Base-by-base conservation (phyloP, 2,329 filamentous ascomycete species). In the Tolypocladium nubicola region DNA sequence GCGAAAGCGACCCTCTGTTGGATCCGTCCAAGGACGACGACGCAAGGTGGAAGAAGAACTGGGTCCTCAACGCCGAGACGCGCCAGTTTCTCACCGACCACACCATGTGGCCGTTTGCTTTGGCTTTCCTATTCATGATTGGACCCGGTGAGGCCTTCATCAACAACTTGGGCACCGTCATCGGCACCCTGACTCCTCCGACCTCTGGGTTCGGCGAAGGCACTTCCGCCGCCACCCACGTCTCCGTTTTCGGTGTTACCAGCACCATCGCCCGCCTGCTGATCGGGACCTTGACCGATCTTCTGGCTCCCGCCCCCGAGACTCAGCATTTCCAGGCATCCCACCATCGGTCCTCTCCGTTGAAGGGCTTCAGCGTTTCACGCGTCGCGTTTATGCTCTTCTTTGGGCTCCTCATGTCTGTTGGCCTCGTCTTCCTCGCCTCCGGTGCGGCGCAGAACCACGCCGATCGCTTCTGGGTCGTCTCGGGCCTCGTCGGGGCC, bases 91-190 rank as follows among this genome's bases (percentile, higher is more conserved):
- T 99, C 11, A 80, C 83, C 30, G 94, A 99, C 64, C 85, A 82
- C 59, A 97, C 91, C 14, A 97, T 97, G 93, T 99, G 93, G 93
- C 89, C 86, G 68, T 87, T 99, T 63, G 90, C 93, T 0, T 76
- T 86, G 1, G 92, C 91, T 23, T 97, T 99, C 73, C 90, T 97
- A 71, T 81, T 97, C 61, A 89, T 96, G 64, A 89, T 92, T 56
- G 94, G 94, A 0, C 93, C 94, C 0, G 93, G 92, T n/a, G 94
- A 99, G 73, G 89, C 93, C 13, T 99, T 97, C 70, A 91, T 97
- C 74, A 99, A 97, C 75, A 99, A 97, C 66, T 77, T 99, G 11
- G 94, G 94, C 40, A 97, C 92, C 30, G 87, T 99, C 60, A 92
- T 97, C 64, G 87, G 89, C 63, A 96, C 93, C 0, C 78, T 97